phyloP scores from a whole-genome alignment of 2,329 filamentous ascomycete genomes.

The Aspergillus ustus region DNA sequence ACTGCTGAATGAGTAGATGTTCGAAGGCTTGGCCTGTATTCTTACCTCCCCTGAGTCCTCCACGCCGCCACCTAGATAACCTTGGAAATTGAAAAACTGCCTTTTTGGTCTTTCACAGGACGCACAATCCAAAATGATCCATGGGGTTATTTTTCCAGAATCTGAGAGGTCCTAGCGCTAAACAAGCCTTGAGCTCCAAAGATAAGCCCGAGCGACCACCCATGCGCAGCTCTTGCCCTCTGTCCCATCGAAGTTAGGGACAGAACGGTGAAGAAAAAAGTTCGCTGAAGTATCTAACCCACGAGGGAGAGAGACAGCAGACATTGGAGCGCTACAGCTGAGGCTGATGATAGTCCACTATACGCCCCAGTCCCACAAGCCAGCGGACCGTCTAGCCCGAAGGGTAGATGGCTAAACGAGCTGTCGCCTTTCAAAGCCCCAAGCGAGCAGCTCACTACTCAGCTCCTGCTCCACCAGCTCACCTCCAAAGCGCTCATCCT shows the following conservation, averaged over 20 bases:
- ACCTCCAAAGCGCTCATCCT: too few relatives aligned
- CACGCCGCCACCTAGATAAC: neutral
- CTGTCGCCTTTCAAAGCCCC: too few relatives aligned
- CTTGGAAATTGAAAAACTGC: neutral
- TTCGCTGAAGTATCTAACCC: neutral
- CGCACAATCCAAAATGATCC: neutral
- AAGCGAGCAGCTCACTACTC: too few relatives aligned
- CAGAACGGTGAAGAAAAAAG: neutral
- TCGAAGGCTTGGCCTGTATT: neutral
- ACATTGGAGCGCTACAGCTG: neutral
- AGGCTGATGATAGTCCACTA: neutral
- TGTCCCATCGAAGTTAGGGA: neutral
- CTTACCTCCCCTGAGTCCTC: neutral
- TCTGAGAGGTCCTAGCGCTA: neutral
- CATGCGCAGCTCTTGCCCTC: neutral
- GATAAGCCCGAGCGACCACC: neutral
- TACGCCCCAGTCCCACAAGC: neutral
- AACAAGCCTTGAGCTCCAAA: neutral
- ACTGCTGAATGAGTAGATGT: neutral
- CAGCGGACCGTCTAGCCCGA: neutral
- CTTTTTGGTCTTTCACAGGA: neutral
- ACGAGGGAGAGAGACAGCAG: neutral
- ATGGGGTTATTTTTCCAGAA: neutral
- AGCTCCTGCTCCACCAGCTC: too few relatives aligned
- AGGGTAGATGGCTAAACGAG: neutral